Evolutionary conservation across 2,329 filamentous ascomycete genomes (phyloP).

Genomic region (Hymenotorrendiella dingleyae): DNA sequence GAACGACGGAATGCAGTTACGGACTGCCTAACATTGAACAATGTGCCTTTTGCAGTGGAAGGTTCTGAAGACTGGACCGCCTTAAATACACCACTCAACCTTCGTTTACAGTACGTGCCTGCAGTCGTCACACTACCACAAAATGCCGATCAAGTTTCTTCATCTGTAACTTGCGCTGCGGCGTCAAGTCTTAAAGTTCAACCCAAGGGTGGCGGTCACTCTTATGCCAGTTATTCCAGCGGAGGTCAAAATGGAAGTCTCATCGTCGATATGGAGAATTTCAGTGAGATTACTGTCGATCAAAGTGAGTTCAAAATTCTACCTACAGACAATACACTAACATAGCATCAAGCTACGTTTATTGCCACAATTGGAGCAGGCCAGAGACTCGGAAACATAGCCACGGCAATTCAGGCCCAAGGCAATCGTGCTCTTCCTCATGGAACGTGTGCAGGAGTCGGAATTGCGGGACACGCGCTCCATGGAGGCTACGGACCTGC

Average conservation of each 20-base stretch:
- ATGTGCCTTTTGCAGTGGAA: slow-evolving; percentile 11
- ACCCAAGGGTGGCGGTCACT: slow-evolving; percentile 49
- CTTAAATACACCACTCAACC: slow-evolving; percentile 19
- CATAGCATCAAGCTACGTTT: slow-evolving; percentile 1
- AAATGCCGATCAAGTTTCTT: slow-evolving; percentile 34
- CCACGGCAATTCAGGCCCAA: slow-evolving; percentile 31
- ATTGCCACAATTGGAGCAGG: slow-evolving; percentile 27
- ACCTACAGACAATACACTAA: background rate
- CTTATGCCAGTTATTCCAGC: slow-evolving; percentile 41
- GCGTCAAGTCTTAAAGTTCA: slow-evolving; percentile 41
- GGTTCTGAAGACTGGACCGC: slow-evolving; percentile 14
- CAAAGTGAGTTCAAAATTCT: slow-evolving; percentile 7
- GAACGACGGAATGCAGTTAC: slow-evolving; percentile 1
- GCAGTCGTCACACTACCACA: slow-evolving; percentile 19
- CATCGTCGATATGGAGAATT: slow-evolving; percentile 47
- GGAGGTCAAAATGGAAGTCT: slow-evolving; percentile 47
- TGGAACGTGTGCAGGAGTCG: slow-evolving; percentile 41
- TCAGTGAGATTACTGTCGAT: slow-evolving; percentile 49
- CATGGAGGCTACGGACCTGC: slow-evolving; percentile 41
- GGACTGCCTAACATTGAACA: slow-evolving; percentile 11
- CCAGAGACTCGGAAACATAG: slow-evolving; percentile 39
- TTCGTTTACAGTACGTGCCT: slow-evolving; percentile 18
- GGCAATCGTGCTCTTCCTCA: slow-evolving; percentile 36
- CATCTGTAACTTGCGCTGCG: slow-evolving; percentile 41
- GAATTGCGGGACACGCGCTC: slow-evolving; percentile 40